Percentiles rank a stretch among this genome's conserved stretches.
These are phyloP conservation scores for Climacium dendroides DNA, from an alignment of 225 moss, liverwort and hornwort genomes.

Conservation along the genomic window DNA sequence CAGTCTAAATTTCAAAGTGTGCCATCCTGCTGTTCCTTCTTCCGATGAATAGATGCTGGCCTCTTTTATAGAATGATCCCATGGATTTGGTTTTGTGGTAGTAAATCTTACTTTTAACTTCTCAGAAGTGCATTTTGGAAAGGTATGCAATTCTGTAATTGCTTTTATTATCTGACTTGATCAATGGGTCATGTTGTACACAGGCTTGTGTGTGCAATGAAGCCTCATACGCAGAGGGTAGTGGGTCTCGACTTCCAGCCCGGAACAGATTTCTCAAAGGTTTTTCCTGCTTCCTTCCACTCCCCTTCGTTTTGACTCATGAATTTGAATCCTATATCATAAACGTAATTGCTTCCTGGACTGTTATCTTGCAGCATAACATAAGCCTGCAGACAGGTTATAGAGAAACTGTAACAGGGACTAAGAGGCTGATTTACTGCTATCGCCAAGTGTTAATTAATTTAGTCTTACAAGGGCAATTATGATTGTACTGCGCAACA, in stretches of 20 bases:
- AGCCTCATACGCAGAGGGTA: slow-evolving; percentile 70
- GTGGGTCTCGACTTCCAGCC: slow-evolving; percentile 91
- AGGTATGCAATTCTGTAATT: not conserved
- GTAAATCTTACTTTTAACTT: not conserved
- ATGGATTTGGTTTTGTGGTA: not conserved
- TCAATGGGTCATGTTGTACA: not conserved
- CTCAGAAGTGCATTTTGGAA: not conserved
- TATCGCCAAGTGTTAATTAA: not conserved
- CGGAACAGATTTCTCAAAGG: slow-evolving; percentile 61
- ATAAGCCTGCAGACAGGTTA: not conserved
- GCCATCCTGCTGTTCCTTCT: not conserved
- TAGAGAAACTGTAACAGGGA: not conserved
- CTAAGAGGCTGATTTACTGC: not conserved
- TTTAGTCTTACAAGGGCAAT: not conserved
- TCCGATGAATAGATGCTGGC: not conserved
- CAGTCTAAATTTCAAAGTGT: not conserved
- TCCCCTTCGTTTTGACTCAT: not conserved
- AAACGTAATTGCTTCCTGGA: not conserved
- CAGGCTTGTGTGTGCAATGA: slow-evolving; percentile 81
- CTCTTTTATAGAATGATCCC: not conserved
- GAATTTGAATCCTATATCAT: not conserved
- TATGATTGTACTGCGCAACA: not conserved
- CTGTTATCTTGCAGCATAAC: not conserved
- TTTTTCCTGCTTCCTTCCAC: not conserved
- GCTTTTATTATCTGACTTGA: not conserved